A percentile compares a stretch with the other conserved stretches of the same genome.
Evolutionary conservation across 2,329 filamentous ascomycete genomes (phyloP).

Genomic region (Calonectria pteridis): DNA sequence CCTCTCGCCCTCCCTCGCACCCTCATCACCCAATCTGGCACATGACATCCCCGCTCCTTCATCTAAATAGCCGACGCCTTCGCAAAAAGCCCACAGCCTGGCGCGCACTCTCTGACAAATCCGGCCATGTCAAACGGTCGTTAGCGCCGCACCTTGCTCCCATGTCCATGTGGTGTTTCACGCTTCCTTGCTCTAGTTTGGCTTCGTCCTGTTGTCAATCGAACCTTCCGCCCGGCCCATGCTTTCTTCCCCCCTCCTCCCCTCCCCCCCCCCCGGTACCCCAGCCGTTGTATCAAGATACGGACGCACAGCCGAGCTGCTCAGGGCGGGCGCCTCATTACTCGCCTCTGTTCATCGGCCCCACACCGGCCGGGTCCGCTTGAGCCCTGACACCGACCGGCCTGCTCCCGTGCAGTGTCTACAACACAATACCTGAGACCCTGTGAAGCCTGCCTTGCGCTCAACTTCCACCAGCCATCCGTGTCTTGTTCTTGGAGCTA

Average conservation of each 20-base stretch:
- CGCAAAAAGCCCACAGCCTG: conserved; percentile 8
- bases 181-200: conserved; percentile 23
- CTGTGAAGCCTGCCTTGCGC: neutral
- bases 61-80: conserved; percentile 1
- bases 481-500: neutral
- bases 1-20: neutral
- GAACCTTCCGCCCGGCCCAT: conserved; percentile 19
- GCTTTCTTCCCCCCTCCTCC: conserved; percentile 4
- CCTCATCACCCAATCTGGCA: conserved; percentile 6
- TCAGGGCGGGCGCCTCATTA: conserved; percentile 12
- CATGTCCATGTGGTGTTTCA: conserved; percentile 39
- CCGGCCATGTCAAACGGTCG: conserved; percentile 38
- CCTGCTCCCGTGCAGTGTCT: conserved; percentile 1
- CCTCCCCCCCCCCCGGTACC: conserved; percentile 18
- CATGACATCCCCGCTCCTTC: conserved; percentile 15
- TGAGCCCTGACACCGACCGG: neutral
- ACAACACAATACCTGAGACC: conserved; percentile 6
- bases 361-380: conserved; percentile 19
- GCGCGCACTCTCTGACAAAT: conserved; percentile 16
- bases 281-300: conserved; percentile 21
- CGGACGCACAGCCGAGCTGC: conserved; percentile 23
- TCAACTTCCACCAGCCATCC: neutral
- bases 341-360: neutral
- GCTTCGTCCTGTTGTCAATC: conserved; percentile 30
- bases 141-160: conserved; percentile 37